phyloP scores from a whole-genome alignment of 768 basidiomycete species.

The Suillus paluster region DNA sequence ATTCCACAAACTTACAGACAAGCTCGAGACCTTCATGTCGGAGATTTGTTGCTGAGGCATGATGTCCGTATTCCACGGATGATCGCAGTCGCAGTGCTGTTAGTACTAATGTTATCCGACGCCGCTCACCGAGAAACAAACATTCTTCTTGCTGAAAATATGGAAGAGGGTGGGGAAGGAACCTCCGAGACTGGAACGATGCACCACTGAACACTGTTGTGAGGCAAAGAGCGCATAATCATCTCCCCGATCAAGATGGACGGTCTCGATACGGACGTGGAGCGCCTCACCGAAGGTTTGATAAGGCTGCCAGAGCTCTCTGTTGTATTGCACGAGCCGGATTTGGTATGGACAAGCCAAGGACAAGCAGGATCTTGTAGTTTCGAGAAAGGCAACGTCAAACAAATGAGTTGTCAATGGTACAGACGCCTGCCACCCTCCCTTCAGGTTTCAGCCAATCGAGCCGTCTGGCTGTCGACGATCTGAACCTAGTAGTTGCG shows the following conservation, averaged over 20 bases:
- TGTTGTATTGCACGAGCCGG: not conserved
- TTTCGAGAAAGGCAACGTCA: not conserved
- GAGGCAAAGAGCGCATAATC: not conserved
- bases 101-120: not conserved
- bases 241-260: not conserved
- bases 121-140: conserved; percentile 1
- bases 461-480: not conserved
- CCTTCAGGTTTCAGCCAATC: not conserved
- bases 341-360: not conserved
- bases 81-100: not conserved
- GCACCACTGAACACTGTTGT: no score
- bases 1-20: not conserved
- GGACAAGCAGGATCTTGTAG: not conserved
- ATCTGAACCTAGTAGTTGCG: not conserved
- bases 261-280: no score
- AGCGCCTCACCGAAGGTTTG: no score
- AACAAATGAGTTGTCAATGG: not conserved
- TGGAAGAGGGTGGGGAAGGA: not conserved
- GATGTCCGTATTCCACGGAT: not conserved
- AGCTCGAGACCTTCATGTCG: not conserved
- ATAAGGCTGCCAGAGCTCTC: not conserved
- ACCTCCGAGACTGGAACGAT: no score
- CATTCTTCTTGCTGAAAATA: not conserved
- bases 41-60: not conserved
- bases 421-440: not conserved